phyloP scores from a whole-genome alignment of 495 filamentous ascomycete genomes.

The Aspergillus asperescens region DNA sequence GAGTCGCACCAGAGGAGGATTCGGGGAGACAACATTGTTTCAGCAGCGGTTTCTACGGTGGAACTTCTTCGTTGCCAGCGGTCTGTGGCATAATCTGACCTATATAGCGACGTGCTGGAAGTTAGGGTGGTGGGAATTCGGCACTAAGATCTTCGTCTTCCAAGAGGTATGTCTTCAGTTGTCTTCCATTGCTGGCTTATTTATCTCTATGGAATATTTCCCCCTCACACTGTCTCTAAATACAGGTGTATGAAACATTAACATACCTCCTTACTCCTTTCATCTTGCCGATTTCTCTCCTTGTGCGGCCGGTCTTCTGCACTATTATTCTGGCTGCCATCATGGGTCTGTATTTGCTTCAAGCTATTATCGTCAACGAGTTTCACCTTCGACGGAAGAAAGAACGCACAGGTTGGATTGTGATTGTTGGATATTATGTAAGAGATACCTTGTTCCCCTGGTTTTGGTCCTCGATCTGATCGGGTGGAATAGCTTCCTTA shows the following conservation, averaged over 20 bases:
- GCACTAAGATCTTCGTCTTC: constrained; percentile 59
- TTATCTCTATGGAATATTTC: neutral
- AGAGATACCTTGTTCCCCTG: neutral
- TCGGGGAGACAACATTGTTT: constrained; percentile 49
- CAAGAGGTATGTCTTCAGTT: constrained; percentile 44
- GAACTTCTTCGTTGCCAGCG: constrained; percentile 50
- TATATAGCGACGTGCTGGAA: constrained; percentile 47
- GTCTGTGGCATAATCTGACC: constrained; percentile 42
- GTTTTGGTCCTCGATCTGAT: neutral
- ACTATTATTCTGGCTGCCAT: constrained; percentile 28
- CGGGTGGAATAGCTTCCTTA: constrained; percentile 23
- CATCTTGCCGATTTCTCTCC: constrained; percentile 41
- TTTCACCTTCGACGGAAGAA: constrained; percentile 38
- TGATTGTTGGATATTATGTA: constrained; percentile 33
- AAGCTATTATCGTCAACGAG: constrained; percentile 41
- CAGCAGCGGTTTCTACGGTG: constrained; percentile 45
- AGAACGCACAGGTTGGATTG: constrained; percentile 28
- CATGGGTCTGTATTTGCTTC: constrained; percentile 35
- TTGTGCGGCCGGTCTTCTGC: constrained; percentile 36
- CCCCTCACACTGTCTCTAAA: neutral
- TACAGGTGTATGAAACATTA: constrained; percentile 45
- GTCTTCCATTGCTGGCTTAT: neutral
- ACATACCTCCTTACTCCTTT: constrained; percentile 44
- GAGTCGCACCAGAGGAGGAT: constrained; percentile 36
- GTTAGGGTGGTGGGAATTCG: constrained; percentile 46